Conservation (phyloP, 2,329 filamentous ascomycete species). For the Penicillium rolfsii region DNA sequence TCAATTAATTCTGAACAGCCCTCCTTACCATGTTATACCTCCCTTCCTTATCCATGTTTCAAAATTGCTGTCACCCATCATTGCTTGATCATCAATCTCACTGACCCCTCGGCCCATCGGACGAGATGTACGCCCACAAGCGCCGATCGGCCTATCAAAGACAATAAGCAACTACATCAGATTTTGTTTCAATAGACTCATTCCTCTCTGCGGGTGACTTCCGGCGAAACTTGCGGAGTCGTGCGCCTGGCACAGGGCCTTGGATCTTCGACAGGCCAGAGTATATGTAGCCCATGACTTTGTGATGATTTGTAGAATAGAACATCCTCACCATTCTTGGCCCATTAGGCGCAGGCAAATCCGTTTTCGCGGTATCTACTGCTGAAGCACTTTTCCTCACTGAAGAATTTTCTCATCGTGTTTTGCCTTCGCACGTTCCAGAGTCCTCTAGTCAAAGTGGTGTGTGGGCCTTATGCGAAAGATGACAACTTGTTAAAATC, state of each 20-base stretch:
- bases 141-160: neutral
- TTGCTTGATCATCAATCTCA: neutral
- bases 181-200: neutral
- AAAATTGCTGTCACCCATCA: neutral
- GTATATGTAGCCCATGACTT: slow-evolving; percentile 7
- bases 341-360: slow-evolving; percentile 3
- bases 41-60: neutral
- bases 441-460: neutral
- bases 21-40: neutral
- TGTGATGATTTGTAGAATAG: neutral
- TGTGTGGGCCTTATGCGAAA: neutral
- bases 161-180: slow-evolving; percentile 1
- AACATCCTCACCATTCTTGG: neutral
- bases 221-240: neutral
- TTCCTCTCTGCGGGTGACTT: neutral
- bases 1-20: neutral
- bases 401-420: slow-evolving; percentile 1
- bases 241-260: neutral
- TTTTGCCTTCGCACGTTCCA: too few species aligned
- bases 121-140: neutral
- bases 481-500: slow-evolving; percentile 1
- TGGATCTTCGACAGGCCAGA: slow-evolving; percentile 4
- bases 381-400: neutral
- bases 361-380: slow-evolving; percentile 1
- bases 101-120: neutral